phyloP scores from a whole-genome alignment of 495 filamentous ascomycete genomes.

The Astrothelium subdiscretum region DNA sequence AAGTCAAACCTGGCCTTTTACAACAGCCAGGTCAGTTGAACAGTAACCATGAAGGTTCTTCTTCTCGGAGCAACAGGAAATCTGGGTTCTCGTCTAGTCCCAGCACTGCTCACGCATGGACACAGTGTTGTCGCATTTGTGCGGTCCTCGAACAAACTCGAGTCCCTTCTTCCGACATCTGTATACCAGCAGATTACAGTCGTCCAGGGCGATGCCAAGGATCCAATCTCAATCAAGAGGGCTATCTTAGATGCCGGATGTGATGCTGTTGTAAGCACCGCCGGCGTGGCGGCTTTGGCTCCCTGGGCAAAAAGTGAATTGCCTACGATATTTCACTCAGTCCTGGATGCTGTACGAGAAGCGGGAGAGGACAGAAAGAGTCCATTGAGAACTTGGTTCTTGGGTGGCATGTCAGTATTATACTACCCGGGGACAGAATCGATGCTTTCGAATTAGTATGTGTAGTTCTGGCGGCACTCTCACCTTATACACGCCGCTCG shows the following conservation, averaged over 20 bases:
- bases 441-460: constrained; percentile 17
- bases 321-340: constrained; percentile 13
- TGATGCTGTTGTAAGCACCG: constrained; percentile 32
- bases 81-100: constrained; percentile 30
- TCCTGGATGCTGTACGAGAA: constrained; percentile 13
- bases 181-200: constrained; percentile 18
- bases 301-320: constrained; percentile 15
- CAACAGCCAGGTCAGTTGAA: not conserved
- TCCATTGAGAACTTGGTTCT: constrained; percentile 15
- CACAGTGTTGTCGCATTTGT: constrained; percentile 31
- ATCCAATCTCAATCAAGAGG: constrained; percentile 23
- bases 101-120: constrained; percentile 30
- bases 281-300: constrained; percentile 20
- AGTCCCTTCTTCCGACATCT: constrained; percentile 15
- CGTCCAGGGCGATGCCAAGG: constrained; percentile 31
- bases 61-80: constrained; percentile 35
- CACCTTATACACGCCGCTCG: constrained; percentile 4
- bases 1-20: not conserved
- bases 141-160: constrained; percentile 30
- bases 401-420: constrained; percentile 13
- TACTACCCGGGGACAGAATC: constrained; percentile 12
- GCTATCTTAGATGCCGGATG: constrained; percentile 26
- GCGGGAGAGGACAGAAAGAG: constrained; percentile 2
- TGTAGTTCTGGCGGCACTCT: constrained; percentile 1
- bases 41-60: constrained; percentile 31